Conservation (phyloP, 2,329 filamentous ascomycete species). For the Penicillium psychrosexuale region DNA sequence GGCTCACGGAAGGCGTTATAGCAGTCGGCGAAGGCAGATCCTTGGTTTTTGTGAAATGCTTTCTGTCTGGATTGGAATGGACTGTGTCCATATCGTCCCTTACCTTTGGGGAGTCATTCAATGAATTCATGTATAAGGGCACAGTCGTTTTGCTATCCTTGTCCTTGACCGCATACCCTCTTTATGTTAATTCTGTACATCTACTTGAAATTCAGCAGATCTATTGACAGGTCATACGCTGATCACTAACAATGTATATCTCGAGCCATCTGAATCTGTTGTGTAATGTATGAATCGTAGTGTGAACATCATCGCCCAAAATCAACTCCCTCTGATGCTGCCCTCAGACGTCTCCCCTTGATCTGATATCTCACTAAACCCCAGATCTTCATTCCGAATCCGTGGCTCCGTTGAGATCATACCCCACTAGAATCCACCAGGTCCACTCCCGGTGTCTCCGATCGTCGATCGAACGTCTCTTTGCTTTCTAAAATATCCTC, state of each 20-base stretch:
- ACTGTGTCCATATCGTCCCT: slow-evolving; percentile 2
- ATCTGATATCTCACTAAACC: neutral
- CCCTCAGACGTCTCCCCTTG: no score
- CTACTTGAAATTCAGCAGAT: neutral
- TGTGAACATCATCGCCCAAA: neutral
- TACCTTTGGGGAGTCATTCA: neutral
- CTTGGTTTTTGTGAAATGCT: slow-evolving; percentile 4
- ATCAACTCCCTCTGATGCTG: neutral
- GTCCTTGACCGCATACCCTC: slow-evolving; percentile 1
- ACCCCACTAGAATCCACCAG: neutral
- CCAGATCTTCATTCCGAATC: slow-evolving; percentile 1
- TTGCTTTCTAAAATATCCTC: neutral
- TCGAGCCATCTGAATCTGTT: neutral
- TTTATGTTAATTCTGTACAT: neutral
- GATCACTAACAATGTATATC: neutral
- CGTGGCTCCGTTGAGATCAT: neutral
- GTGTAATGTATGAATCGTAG: neutral
- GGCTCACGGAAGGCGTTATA: slow-evolving; percentile 24
- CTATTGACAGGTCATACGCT: neutral
- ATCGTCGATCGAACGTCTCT: neutral
- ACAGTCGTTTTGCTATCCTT: slow-evolving; percentile 6
- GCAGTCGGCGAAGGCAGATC: slow-evolving; percentile 13
- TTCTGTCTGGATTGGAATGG: neutral
- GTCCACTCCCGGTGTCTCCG: neutral
- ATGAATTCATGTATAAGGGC: slow-evolving; percentile 18